phyloP scores from a whole-genome alignment of 2,329 filamentous ascomycete species.

The Ceratocystis destructans region DNA sequence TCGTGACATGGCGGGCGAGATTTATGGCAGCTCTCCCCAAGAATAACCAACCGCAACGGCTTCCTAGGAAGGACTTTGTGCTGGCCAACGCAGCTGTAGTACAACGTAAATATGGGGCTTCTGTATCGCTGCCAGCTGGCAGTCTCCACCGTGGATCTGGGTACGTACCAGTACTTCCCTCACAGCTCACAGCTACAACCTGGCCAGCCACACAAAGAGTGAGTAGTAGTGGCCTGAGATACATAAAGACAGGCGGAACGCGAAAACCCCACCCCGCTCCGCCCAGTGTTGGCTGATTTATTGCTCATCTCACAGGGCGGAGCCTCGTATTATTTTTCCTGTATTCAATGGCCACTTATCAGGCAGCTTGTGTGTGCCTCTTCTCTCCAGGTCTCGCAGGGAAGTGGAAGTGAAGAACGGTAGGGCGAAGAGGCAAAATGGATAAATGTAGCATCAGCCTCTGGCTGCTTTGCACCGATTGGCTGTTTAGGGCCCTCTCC shows the following conservation, averaged over 20 bases:
- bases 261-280: background rate
- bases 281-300: background rate
- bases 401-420: background rate
- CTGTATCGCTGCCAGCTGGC: background rate
- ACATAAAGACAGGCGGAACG: background rate
- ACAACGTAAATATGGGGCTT: background rate
- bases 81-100: background rate
- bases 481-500: background rate
- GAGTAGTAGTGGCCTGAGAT: background rate
- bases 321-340: background rate
- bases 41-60: background rate
- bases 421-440: background rate
- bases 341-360: background rate
- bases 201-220: background rate
- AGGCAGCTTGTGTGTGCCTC: background rate
- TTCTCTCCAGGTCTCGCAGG: no score
- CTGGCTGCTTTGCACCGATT: background rate
- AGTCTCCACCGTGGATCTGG: background rate
- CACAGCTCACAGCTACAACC: background rate
- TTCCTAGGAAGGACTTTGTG: no score
- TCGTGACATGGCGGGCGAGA: slow-evolving; percentile 47
- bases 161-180: background rate
- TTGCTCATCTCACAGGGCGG: background rate
- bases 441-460: background rate
- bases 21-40: background rate